Evolutionary conservation across 805 yeast genomes (phyloP), one percentile per base, ranked within the genome.

Genomic region (Kodamaea kaohsiungensis): DNA sequence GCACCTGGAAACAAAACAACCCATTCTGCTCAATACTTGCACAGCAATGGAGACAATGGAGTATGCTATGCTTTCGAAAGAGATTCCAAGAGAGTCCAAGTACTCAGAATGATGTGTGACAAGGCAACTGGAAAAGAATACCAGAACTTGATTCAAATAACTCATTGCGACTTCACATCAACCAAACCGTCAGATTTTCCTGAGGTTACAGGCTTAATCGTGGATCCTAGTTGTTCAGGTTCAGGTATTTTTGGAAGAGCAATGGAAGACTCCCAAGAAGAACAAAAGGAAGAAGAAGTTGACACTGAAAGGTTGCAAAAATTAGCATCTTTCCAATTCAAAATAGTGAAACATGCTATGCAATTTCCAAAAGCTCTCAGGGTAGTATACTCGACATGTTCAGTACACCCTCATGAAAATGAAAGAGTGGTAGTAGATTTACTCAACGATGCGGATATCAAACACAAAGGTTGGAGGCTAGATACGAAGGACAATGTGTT

Each of bases 1-100:
- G 99, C 99, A 0, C 99, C 99, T 3, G 99, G 99, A 4, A 95
- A 95, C 70, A 96, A 95, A 68, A 95, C 99, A 0, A 90, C 98
- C 0, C 98, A 93, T 71, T 73, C 87, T 18, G 97, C 97, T 0
- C 83, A 95, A 0, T 75, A 82, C 49, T 69, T 90, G 18, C 65
- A 63, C n/a, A 59, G 57, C 12, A 60, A 65, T 51, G 59, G 13
- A 12, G 50, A 49, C 17, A 52, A 22, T 3, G 51, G 46, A 16
- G 80, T 82, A 4, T 85, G 91, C 8, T 79, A 79, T 61, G 99
- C 99, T 0, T 95, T 91, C 70, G 99, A 95, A 69, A 82, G 91
- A 65, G 96, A 95, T 65, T 73, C 79, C 2, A 80, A 81, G 46
- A 78, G 99, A 57, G 88, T 89, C 1, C 77, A 84, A 54, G 82